Conservation (phyloP, 2,329 filamentous ascomycete genomes). For the Paecilomyces sp. region DNA sequence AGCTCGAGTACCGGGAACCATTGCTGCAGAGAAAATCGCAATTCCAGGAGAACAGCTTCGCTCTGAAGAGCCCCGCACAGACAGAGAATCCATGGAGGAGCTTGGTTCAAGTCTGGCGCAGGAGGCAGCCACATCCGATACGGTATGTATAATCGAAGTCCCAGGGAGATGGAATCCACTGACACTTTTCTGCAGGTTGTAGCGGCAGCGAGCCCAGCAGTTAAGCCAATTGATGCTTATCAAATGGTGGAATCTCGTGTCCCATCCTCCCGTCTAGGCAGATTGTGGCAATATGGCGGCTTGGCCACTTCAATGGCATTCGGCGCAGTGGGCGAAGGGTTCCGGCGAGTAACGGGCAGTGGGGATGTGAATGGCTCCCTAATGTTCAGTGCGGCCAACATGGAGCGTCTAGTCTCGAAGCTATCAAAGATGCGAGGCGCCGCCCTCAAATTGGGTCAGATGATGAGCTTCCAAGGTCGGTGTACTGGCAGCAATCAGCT, state of each 20-base stretch:
- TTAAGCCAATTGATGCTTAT: constrained; percentile 42
- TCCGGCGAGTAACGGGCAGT: constrained; percentile 71
- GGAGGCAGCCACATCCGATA: constrained; percentile 4
- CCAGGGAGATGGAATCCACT: background rate
- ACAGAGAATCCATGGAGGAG: constrained; percentile 35
- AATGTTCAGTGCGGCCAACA: constrained; percentile 80
- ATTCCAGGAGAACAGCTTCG: background rate
- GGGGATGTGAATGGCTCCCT: constrained; percentile 60
- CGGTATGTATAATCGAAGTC: background rate
- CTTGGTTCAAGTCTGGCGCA: constrained; percentile 36
- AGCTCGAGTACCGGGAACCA: background rate
- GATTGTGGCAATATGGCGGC: constrained; percentile 91
- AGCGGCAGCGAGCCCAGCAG: constrained; percentile 7
- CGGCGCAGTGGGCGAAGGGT: constrained; percentile 76
- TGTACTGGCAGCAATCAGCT: constrained; percentile 1
- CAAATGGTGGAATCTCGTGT: constrained; percentile 82
- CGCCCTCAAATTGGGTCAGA: constrained; percentile 93
- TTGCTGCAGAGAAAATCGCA: background rate
- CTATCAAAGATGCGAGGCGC: constrained; percentile 94
- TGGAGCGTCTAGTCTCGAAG: constrained; percentile 87
- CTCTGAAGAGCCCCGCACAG: constrained; percentile 2
- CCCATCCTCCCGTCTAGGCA: constrained; percentile 75
- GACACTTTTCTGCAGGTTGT: constrained; percentile 18
- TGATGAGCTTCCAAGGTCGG: constrained; percentile 85
- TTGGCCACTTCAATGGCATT: constrained; percentile 93